Evolutionary conservation across 805 yeast species (phyloP), one percentile per base, ranked within the genome.

Genomic region (Saccharomycopsis sp.): DNA sequence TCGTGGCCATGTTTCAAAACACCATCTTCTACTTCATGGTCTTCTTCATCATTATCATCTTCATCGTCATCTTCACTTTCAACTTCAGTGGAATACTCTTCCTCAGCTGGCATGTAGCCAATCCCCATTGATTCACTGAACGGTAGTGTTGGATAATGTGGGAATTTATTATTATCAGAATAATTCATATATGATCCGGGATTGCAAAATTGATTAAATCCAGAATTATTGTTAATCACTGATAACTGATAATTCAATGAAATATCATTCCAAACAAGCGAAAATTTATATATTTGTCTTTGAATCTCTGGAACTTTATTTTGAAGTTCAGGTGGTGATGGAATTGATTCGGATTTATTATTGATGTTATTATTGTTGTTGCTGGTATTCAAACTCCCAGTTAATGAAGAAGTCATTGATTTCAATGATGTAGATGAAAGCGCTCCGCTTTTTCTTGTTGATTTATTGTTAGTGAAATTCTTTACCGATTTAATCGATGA

Each of bases 271-370:
- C 68, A 55, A 3, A 66, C 61, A 29, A 75, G 55, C 31, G 72
- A 75, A 55, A 72, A 74, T 52, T 62, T 71, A 55, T 62, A 70
- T 20, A 63, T 52, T n/a, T 75, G 77, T 32, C 73, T 55, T 23
- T 63, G 56, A 7, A 72, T 59, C 22, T 70, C 73, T 2, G 79
- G 76, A 0, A 72, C 67, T 4, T 65, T 54, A 37, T 57, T 59
- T 36, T 62, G 58, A 29, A 77, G 55, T 48, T 73, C 77, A 2
- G 75, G 75, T 4, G 77, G 76, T 3, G 56, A 29, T 4, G 63
- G 63, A 1, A 61, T 44, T 3, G 59, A 47, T 13, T 58, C 60
- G n/a, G 29, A 5, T 27, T 11, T 27, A 31, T 17, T 6, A 55
- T 44, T 7, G 37, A 23, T 19, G 8, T 13, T 29, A 29, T 13